Percentiles rank a stretch among this genome's conserved stretches.
Conservation (phyloP, 2,329 filamentous ascomycete genomes). For the Scedosporium apiospermum region DNA sequence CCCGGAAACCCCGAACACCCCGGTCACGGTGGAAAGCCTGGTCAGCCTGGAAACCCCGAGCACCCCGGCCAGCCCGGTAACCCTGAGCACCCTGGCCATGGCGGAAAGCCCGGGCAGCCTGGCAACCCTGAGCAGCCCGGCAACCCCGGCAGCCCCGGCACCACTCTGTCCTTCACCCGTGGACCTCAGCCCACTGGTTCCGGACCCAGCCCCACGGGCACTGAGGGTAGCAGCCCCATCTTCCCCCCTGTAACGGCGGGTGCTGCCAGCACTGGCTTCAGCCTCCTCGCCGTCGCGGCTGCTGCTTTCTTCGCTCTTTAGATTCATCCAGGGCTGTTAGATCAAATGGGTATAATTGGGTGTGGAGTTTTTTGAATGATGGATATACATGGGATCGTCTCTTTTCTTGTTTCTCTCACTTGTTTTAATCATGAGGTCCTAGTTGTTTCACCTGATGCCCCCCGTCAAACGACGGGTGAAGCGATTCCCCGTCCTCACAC, state of each 20-base stretch:
- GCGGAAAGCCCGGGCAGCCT: neutral
- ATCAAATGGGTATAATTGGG: neutral
- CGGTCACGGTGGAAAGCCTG: neutral
- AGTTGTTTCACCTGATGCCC: neutral
- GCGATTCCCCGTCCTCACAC: neutral
- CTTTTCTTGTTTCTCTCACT: neutral
- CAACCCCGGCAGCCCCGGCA: neutral
- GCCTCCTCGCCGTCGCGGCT: neutral
- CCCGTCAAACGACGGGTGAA: neutral
- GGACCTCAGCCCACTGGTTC: neutral
- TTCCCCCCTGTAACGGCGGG: neutral
- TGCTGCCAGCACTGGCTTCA: neutral
- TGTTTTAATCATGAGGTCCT: neutral
- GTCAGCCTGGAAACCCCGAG: neutral
- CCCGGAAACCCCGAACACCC: neutral
- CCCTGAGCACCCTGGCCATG: neutral
- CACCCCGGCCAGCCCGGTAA: neutral
- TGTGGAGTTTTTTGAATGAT: slow-evolving; percentile 1
- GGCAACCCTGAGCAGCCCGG: neutral
- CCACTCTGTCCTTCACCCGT: neutral
- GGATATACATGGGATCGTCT: neutral
- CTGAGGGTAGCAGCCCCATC: neutral
- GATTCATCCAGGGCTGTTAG: neutral
- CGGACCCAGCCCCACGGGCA: neutral
- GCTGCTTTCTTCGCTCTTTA: neutral